Base-by-base conservation (phyloP, 176 grass and related monocot genomes). In the Otatea glauca region DNA sequence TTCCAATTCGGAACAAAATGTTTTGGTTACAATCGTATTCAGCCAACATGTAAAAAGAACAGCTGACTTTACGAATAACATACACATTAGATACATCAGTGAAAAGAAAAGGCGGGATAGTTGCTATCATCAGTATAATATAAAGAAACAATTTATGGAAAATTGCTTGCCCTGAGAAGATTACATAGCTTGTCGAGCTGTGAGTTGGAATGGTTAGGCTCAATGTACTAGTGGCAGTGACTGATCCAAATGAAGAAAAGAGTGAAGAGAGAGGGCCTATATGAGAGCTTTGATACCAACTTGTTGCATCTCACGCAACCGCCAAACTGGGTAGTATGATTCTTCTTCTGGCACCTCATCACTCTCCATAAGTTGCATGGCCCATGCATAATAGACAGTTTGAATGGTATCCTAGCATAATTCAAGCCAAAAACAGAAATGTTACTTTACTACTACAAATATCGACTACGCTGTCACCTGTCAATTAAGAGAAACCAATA, bases 241-340 rank as follows among this genome's bases (percentile, higher is more conserved):
- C 42, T 49, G 38, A 50, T 82, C 49, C 2, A 13, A 39, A 29
- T 34, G 35, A 82, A 72, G 15, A 38, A 68, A 62, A 59, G 37
- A 72, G 66, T n/a, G 14, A 23, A 38, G 11, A 27, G 58, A 81
- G 34, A 44, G 81, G 34, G 20, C 12, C 66, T 98, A 98, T 88
- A 98, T 98, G 44, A 98, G 96, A 76, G 93, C 82, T 86, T 91
- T 92, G 45, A 96, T 56, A 47, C 91, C 93, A 54, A 89, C 65
- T 75, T 90, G 89, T 66, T 98, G 96, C 83, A 98, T 93, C 84
- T 98, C 96, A 39, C 93, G 96, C 82, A 98, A 70, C 61, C 89
- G 86, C 96, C 96, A 98, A 29, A 92, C 93, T 1, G 93, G 88
- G 65, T 83, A 94, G 45, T 90, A 96, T 27, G 91, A 94, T 59